Evolutionary conservation across 1,139 yeast species (phyloP).

Genomic region (Pichia sorboxylosa): DNA sequence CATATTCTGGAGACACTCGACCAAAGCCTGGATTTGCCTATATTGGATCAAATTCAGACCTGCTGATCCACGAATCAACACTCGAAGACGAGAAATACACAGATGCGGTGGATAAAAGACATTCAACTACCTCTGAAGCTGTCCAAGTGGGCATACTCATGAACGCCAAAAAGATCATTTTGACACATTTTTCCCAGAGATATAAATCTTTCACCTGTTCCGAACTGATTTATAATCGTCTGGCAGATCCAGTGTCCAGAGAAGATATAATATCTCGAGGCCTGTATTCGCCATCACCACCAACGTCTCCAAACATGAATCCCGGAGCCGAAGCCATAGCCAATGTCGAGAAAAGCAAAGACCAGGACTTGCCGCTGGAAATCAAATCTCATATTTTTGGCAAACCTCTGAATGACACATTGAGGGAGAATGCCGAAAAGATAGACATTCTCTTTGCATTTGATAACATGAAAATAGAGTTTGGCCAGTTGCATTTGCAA

Average conservation of each 20-base stretch:
- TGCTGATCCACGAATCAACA: slow-evolving; percentile 88
- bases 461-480: slow-evolving; percentile 46
- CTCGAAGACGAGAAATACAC: slow-evolving; percentile 68
- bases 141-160: slow-evolving; percentile 55
- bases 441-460: slow-evolving; percentile 38
- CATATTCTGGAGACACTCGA: slow-evolving; percentile 93
- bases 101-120: slow-evolving; percentile 76
- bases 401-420: slow-evolving; percentile 3
- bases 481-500: slow-evolving; percentile 29
- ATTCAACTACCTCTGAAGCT: slow-evolving; percentile 88
- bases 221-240: slow-evolving; percentile 20
- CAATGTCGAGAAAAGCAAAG: not conserved
- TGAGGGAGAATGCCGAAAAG: slow-evolving; percentile 9
- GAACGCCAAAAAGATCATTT: slow-evolving; percentile 58
- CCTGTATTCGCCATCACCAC: slow-evolving; percentile 2
- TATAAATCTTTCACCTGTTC: slow-evolving; percentile 58
- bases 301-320: slow-evolving; percentile 1
- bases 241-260: slow-evolving; percentile 11
- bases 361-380: slow-evolving; percentile 13
- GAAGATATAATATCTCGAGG: slow-evolving; percentile 2
- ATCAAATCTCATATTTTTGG: slow-evolving; percentile 15
- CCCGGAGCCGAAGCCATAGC: slow-evolving; percentile 1
- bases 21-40: slow-evolving; percentile 52
- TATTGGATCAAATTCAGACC: slow-evolving; percentile 59
- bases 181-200: slow-evolving; percentile 90